Base-by-base conservation (phyloP, 192 early-diverging fungal species). In the Coemansia sp. region DNA sequence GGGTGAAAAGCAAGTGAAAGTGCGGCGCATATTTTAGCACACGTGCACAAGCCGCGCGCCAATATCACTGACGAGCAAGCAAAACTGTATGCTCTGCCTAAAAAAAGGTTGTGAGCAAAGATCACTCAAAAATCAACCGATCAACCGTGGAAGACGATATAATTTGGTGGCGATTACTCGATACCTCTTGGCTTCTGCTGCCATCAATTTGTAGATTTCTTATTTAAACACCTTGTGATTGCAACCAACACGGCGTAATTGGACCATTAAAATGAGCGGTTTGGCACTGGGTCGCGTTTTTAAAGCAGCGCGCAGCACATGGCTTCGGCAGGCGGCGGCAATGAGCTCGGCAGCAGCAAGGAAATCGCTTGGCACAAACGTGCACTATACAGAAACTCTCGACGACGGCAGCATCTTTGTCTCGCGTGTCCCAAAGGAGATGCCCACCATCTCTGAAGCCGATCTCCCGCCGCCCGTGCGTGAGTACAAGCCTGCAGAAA, bases 401-500 rank as follows among this genome's bases (percentile, higher is more conserved):
- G 69, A 76, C 15, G 79, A 81, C 52, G 73, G 73, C 56, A 81
- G 79, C 62, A 54, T 68, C 30, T 81, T 81, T 69, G 69, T 76
- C 4, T 72, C 73, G 34, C 79, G 79, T 12, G 73, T 72, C 43
- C 73, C 79, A 14, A 64, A 64, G 42, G 37, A 49, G 21, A 41
- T 69, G 63, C 62, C 69, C 4, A 59, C 56, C 41, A 52, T 81
- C 15, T 66, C 50, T 46, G 56, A 66, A 42, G 69, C 72, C 9
- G 79, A 81, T 69, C 59, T 81, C 18, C 79, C 79, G 52, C 79
- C 79, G 34, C 73, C 41, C 0, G 41, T 72, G 40, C 63, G 57
- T 23, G 37, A 69, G 46, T 45, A 62, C 49, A 58, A 40, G 37
- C 57, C 63, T 3, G 57, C 3, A 2, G 40, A 42, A 39, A 18